Base-by-base conservation (phyloP, 306 rosid species). In the Leucaena leucocephala region DNA sequence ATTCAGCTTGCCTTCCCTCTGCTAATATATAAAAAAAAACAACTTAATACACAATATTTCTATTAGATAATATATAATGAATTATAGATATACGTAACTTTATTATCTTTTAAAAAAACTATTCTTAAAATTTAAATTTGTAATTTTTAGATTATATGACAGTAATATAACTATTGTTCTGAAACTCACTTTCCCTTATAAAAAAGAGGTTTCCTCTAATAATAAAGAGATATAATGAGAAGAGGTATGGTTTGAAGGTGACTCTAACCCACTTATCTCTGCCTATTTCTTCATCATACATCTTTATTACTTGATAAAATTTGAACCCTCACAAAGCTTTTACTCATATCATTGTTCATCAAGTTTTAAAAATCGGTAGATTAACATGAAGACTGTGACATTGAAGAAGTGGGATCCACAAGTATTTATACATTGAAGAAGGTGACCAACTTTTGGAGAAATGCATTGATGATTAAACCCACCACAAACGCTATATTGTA, bases 401-500 rank as follows among this genome's bases (percentile, higher is more conserved):
- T 13, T 72, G 27, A 42, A 65, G 62, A 62, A 48, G 82, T 57
- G 87, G 86, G 82, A 80, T 76, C 85, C 76, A 79, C 74, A 70
- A 34, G 10, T 39, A 42, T 48, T 76, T 83, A 68, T 40, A 69
- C 84, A 71, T 33, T 50, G 73, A 72, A 80, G 84, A 49, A 68
- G 78, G 74, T 72, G 79, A 80, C 40, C 68, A 68, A 75, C 86
- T 81, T 85, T 85, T 19, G 36, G 39, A 76, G 61, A 49, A 74
- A 83, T 82, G 85, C 88, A 80, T 78, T 83, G 86, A 88, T 83
- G 86, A 88, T 85, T 84, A 85, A 86, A 78, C 67, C 84, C 68
- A 78, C 85, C 76, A 78, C 68, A 57, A 16, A 39, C 57, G 40
- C 48, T 70, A 82, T 68, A 48, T 81, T 71, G 16, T 54, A 54